These are phyloP conservation scores for Sclerotinia glacialis DNA, from an alignment of 2,329 filamentous ascomycete genomes.

Conservation along the genomic window DNA sequence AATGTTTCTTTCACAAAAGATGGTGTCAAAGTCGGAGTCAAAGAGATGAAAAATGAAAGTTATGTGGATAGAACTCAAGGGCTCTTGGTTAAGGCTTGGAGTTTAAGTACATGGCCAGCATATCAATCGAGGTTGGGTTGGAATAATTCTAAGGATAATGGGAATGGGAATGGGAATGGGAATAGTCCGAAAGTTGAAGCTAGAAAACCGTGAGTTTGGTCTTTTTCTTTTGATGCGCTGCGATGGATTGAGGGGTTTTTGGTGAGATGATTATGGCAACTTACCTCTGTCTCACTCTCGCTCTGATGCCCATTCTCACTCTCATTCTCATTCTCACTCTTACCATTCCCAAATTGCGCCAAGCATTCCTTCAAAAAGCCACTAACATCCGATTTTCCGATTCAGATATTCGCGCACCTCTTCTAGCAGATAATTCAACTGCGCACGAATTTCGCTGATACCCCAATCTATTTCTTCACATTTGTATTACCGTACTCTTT, in stretches of 20 bases:
- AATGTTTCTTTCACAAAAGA: constrained; percentile 75
- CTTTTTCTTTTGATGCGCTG: background rate
- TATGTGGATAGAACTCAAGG: constrained; percentile 74
- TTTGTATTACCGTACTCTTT: background rate
- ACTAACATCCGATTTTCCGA: background rate
- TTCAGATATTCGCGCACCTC: constrained; percentile 13
- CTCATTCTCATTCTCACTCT: background rate
- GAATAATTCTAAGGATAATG: constrained; percentile 34
- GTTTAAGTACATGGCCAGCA: constrained; percentile 45
- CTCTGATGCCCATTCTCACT: too few species aligned
- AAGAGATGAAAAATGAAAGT: constrained; percentile 64
- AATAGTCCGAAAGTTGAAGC: constrained; percentile 30
- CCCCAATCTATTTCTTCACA: background rate
- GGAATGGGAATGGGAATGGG: background rate
- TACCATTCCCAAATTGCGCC: background rate
- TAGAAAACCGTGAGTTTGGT: constrained; percentile 36
- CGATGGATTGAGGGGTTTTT: background rate
- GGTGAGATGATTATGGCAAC: background rate
- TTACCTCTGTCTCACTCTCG: too few species aligned
- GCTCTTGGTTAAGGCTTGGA: constrained; percentile 65
- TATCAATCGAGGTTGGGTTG: constrained; percentile 41
- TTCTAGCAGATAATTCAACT: background rate
- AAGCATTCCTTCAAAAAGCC: background rate
- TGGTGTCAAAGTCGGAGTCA: constrained; percentile 68
- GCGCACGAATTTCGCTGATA: background rate